Percentiles rank a stretch among this genome's conserved stretches.
phyloP scores from a whole-genome alignment of 2,329 filamentous ascomycete species.

The Calycina herbarum region DNA sequence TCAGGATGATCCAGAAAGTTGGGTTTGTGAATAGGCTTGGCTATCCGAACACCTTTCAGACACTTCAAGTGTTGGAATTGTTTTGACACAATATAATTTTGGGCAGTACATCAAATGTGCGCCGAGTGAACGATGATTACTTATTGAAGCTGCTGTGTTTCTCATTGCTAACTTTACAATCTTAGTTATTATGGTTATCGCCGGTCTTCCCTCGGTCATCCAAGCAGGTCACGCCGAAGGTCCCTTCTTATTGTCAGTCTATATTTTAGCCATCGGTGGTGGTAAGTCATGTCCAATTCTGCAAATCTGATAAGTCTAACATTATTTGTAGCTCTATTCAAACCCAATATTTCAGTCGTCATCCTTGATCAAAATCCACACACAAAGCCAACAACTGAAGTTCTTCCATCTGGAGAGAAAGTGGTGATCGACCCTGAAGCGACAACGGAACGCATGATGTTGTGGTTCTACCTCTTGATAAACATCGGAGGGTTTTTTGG shows the following conservation, averaged over 20 bases:
- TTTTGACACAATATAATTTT: too few species aligned
- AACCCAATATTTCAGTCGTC: slow-evolving; percentile 65
- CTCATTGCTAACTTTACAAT: not conserved
- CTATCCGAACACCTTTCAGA: too few species aligned
- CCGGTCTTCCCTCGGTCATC: slow-evolving; percentile 60
- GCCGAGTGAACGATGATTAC: too few species aligned
- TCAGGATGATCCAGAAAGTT: too few species aligned
- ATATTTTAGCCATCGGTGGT: slow-evolving; percentile 32
- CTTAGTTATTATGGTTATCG: slow-evolving; percentile 56
- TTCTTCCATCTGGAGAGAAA: slow-evolving; percentile 54
- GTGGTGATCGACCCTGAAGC: slow-evolving; percentile 61
- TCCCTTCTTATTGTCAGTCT: slow-evolving; percentile 33
- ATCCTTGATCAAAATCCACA: slow-evolving; percentile 58
- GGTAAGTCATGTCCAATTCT: slow-evolving; percentile 49
- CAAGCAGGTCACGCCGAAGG: slow-evolving; percentile 65
- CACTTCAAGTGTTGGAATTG: too few species aligned
- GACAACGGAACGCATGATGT: slow-evolving; percentile 50
- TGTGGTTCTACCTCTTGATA: slow-evolving; percentile 66
- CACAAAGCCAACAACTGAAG: slow-evolving; percentile 44
- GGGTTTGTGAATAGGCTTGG: too few species aligned
- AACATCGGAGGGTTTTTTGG: slow-evolving; percentile 61
- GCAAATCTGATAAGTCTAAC: slow-evolving; percentile 52
- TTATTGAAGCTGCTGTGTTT: too few species aligned
- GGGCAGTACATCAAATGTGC: too few species aligned
- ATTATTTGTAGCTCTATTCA: slow-evolving; percentile 68